Evolutionary conservation across 257 asterid genomes (phyloP), one percentile per base, ranked within the genome.

Genomic region (Capsicum pubescens): DNA sequence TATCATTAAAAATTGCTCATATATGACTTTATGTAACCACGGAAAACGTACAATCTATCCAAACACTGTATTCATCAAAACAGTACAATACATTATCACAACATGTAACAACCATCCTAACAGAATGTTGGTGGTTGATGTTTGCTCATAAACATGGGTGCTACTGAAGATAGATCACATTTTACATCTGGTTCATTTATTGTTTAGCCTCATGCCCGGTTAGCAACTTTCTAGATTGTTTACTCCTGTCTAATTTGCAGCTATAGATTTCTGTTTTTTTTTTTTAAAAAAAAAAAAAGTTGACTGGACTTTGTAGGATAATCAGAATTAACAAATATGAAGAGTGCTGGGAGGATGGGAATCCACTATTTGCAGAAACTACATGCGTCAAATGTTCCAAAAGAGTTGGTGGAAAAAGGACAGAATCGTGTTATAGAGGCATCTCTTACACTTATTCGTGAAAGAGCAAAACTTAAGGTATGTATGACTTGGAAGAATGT

Each of bases 341-440:
- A 86, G 84, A 88, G 58, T 78, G 26, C 90, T 66, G 97, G 93
- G 26, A 95, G 84, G 87, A 92, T 71, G 97, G 98, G 99, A 80
- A 90, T 97, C 52, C 97, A 93, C 85, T 91, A 92, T 86, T 74
- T 93, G 94, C 98, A 93, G 87, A 93, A 91, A 90, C 88, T 91
- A 85, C 90, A 89, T 39, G 97, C 90, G n/a, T 94, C 91, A 63
- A 93, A 91, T 86, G 93, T 97, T 82, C 96, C 98, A 0, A 95
- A 91, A 85, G 98, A 93, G 68, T 84, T 97, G 88, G 88, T 97
- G 61, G 97, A 95, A 92, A 95, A 89, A 69, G 99, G 99, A 55
- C 99, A 97, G 87, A 90, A 91, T 88, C 99, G 99, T 80, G 98
- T 97, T 78, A 91, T 95, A 57, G 99, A 97, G 88, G 99, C 99